Base-by-base conservation (phyloP, 2,329 filamentous ascomycete species). In the Periconia sp. region DNA sequence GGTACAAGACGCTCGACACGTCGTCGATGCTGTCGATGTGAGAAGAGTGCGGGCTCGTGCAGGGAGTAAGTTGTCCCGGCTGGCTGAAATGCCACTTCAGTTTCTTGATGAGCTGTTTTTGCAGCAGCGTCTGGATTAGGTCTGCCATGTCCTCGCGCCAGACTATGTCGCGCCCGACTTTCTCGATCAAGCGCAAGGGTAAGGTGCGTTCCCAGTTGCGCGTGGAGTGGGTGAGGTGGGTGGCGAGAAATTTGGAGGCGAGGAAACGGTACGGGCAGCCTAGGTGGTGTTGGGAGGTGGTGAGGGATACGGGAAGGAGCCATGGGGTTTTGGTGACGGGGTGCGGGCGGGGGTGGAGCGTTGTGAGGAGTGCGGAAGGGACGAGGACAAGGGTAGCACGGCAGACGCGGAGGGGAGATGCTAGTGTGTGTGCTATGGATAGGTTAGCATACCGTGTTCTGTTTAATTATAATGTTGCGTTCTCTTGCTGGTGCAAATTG, bases 281-380 rank as follows among this genome's bases (percentile, higher is more conserved):
- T 31, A 67, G 66, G 9, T 60, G 52, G 27, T 58, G 58, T 9
- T 51, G 35, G 15, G 59, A 42, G 1, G 65, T 65, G 6, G 69
- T 69, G 40, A 73, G 55, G 15, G 55, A 58, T 41, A 65, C 75
- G 0, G 86, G 86, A 15, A 85, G 75, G 68, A 81, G 83, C 83
- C 84, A 89, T 0, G 80, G 75, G 2, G 74, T 61, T 0, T 70
- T 65, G 0, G 81, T 83, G 10, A 78, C 72, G 0, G 86, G 85
- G 51, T 88, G 80, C 1, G 74, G 65, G 13, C 85, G 74, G 1
- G 85, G 63, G 27, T 80, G 78, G 55, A 91, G 85, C 31, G 82
- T 77, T 50, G 88, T 82, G 5, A 90, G 74, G 65, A 91, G 88
- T 62, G 81, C 85, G 14, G 70, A 72, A 1, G 89, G 89, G 7